Evolutionary conservation across 768 basidiomycete species (phyloP), one percentile per base, ranked within the genome.

Genomic region (Psilocybe cyanescens): DNA sequence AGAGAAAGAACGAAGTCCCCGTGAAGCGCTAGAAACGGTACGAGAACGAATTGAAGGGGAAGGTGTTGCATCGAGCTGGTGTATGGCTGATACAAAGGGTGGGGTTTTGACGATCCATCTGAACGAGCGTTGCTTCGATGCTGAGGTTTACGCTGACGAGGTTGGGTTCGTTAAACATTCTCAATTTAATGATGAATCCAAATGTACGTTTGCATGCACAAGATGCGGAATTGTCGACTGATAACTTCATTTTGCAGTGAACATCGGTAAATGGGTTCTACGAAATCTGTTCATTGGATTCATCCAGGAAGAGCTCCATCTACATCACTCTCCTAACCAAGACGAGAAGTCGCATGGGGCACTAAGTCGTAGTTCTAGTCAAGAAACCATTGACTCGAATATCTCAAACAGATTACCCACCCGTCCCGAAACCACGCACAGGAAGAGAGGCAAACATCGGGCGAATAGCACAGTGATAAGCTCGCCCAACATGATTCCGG

Each of bases 141-240:
- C 93, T 5, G 97, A 99, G 75, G 87, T 97, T 2, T 98, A 96
- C 71, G 91, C 92, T 11, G 96, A 98, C 70, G 95, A 99, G 71
- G 86, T 91, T 44, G 94, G 92, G 17, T 88, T 87, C 69, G 78
- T 76, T 0, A 74, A 79, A 29, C 85, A 89, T 57, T 82, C 83
- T 4, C 78, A 82, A 8, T 87, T 87, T 64, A 86, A 79, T 49
- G 94, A 95, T 57, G 97, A 98, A 68, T 79, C 86, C 14, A 87
- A 95, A 73, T 69, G 97, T 95, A 67, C 71, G 91, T 84, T 30
- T 55, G 55, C 30, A 24, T 51, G 29, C 35, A 58, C 39, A 62
- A 61, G 6, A 17, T 51, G 11, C 30, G 14, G 8, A 50, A 31
- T 35, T 30, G 41, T 44, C 7, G 19, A 28, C 58, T 35, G 33